Percentiles rank a stretch among this genome's conserved stretches.
phyloP scores from a whole-genome alignment of 75 land plant genomes.

The Chamaecyparis obtusa region DNA sequence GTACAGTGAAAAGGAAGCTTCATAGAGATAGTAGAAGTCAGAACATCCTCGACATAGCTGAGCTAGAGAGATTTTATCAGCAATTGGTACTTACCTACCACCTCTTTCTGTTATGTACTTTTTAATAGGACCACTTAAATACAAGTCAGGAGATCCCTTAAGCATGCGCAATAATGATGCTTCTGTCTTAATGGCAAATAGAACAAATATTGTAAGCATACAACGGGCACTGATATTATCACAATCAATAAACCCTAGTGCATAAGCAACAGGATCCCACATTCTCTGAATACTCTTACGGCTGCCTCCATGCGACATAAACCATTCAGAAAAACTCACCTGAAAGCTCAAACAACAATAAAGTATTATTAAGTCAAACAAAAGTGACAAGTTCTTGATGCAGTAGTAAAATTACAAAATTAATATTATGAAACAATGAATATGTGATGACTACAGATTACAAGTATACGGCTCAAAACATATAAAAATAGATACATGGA shows the following conservation, averaged over 20 bases:
- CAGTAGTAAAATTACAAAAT: background rate
- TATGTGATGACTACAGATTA: background rate
- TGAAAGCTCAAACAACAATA: slow-evolving; percentile 22
- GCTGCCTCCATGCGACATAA: slow-evolving; percentile 93
- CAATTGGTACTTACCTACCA: slow-evolving; percentile 64
- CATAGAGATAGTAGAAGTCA: background rate
- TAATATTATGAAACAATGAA: background rate
- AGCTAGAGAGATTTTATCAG: background rate
- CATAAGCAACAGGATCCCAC: slow-evolving; percentile 99
- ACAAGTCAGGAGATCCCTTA: slow-evolving; percentile 95
- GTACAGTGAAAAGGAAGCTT: background rate
- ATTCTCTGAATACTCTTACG: slow-evolving; percentile 86
- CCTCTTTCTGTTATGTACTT: slow-evolving; percentile 84
- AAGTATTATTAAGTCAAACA: background rate
- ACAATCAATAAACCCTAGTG: slow-evolving; percentile 97
- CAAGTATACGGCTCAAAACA: background rate
- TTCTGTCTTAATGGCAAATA: slow-evolving; percentile 97
- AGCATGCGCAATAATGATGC: slow-evolving; percentile 95
- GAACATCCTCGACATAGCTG: background rate
- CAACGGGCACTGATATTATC: slow-evolving; percentile 99
- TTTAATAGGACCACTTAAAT: slow-evolving; percentile 87
- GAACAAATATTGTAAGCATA: slow-evolving; percentile 93
- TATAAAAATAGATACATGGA: background rate
- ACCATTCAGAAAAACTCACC: slow-evolving; percentile 98
- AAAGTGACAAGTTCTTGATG: background rate